phyloP scores from a whole-genome alignment of 495 filamentous ascomycete species.

The Tuber calosporum region DNA sequence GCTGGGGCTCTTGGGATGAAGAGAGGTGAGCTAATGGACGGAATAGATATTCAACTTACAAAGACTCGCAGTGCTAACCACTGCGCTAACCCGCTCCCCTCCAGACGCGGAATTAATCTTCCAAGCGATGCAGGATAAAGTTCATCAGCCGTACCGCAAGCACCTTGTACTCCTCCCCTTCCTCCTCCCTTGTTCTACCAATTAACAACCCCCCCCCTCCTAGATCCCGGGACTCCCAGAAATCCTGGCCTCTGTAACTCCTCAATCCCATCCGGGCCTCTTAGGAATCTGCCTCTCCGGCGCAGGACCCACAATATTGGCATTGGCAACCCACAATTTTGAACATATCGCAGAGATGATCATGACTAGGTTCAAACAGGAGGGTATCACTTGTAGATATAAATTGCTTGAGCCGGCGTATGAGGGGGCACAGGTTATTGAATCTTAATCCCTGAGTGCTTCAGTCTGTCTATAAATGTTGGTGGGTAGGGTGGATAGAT shows the following conservation, averaged over 20 bases:
- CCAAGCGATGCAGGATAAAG: conserved; percentile 92
- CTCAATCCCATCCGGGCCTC: conserved; percentile 73
- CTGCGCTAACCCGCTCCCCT: conserved; percentile 75
- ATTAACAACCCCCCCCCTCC: neutral
- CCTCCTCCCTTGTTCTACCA: neutral
- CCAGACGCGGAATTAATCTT: conserved; percentile 91
- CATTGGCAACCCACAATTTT: conserved; percentile 81
- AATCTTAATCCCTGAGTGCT: conserved; percentile 29
- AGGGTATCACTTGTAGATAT: conserved; percentile 76
- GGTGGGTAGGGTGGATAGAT: neutral
- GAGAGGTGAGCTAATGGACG: conserved; percentile 10
- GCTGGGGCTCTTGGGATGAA: neutral
- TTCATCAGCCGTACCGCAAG: conserved; percentile 90
- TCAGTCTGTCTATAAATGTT: neutral
- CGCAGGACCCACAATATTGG: conserved; percentile 88
- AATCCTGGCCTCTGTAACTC: conserved; percentile 77
- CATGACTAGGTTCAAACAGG: conserved; percentile 57
- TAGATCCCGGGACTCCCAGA: conserved; percentile 81
- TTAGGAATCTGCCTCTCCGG: conserved; percentile 89
- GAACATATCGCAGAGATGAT: conserved; percentile 72
- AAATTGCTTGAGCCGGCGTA: conserved; percentile 80
- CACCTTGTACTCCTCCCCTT: conserved; percentile 47
- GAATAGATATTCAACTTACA: conserved; percentile 83
- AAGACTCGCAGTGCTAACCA: conserved; percentile 76
- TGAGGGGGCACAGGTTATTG: conserved; percentile 63